These are phyloP conservation scores for Ceratorhiza oryzae-sativae DNA, from an alignment of 1,284 basidiomycete species.

Conservation along the genomic window DNA sequence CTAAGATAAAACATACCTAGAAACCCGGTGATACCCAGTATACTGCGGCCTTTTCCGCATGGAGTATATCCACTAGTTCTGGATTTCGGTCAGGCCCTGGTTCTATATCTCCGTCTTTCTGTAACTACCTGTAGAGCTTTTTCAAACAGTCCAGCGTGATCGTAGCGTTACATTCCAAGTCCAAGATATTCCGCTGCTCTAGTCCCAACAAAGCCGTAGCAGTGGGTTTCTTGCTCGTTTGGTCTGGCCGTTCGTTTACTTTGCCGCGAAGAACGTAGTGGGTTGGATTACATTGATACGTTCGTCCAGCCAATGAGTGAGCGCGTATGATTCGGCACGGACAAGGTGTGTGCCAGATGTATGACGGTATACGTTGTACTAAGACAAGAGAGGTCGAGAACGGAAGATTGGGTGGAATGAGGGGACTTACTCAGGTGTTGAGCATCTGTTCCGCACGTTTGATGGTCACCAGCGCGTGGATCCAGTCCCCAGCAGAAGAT, in stretches of 20 bases:
- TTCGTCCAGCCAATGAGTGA: conserved; percentile 59
- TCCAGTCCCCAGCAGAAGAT: conserved; percentile 35
- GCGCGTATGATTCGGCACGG: conserved; percentile 63
- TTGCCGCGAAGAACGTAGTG: conserved; percentile 51
- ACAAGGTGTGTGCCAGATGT: conserved; percentile 56
- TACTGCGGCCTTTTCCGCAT: conserved; percentile 56
- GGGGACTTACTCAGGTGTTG: conserved; percentile 52
- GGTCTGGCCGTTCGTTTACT: conserved; percentile 53
- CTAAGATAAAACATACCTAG: conserved; percentile 52
- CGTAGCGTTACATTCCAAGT: conserved; percentile 54
- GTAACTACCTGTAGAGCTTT: conserved; percentile 60
- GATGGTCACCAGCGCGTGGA: conserved; percentile 19
- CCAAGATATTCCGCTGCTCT: too few species aligned
- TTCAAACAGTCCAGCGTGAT: conserved; percentile 68
- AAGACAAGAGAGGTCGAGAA: not conserved
- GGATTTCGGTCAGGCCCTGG: not conserved
- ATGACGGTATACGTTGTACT: conserved; percentile 64
- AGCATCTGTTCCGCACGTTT: conserved; percentile 28
- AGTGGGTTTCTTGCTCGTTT: conserved; percentile 39
- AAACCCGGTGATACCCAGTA: conserved; percentile 66
- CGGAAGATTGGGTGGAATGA: not conserved
- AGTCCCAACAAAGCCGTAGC: conserved; percentile 51
- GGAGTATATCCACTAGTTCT: conserved; percentile 60
- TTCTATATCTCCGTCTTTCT: not conserved
- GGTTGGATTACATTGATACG: conserved; percentile 61